Evolutionary conservation across 2,329 filamentous ascomycete genomes (phyloP), one percentile per base, ranked within the genome.

Genomic region (Aspergillus floridensis): DNA sequence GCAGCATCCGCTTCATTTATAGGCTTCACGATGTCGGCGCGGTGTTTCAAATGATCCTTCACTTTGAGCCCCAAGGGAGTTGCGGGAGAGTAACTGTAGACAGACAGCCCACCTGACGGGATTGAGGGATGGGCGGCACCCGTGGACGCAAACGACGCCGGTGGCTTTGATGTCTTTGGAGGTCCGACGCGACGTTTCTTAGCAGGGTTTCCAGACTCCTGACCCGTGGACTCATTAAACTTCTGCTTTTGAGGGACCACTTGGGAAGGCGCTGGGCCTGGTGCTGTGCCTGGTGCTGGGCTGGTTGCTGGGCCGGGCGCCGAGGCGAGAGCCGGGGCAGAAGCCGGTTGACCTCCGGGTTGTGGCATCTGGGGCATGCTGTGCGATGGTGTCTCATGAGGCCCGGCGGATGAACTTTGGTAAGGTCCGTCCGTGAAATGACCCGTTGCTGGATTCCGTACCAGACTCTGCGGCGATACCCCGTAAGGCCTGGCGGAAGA

Each of bases 11-110:
- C 62, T 53, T 67, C 65, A 3, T 75, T 68, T 16, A 87, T 67
- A 0, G 76, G 74, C 62, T 81, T 75, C 4, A 82, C 79, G 38
- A 82, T 66, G 49, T 75, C 68, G 56, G 63, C 4, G 62, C 74
- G 67, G 62, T 68, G 54, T 65, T 70, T 67, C 51, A 77, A 44
- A 69, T 53, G 46, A 14, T 38, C 52, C 41, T 56, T 66, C 53
- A 62, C 59, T 38, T 58, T 54, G 57, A 47, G 56, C 50, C 64
- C 49, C 11, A 12, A 3, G 16, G 41, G 26, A 16, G 5, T 32
- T 8, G 16, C 11, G 19, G 53, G 53, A 14, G 16, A 6, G 47
- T 22, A 55, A 21, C 22, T 55, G 41, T 48, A 55, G 24, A 16
- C 44, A 7, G 53, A 26, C 10, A 55, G n/a, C n/a, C 53, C 53